phyloP scores from a whole-genome alignment of 805 yeast genomes.

The Barnettozyma populi region DNA sequence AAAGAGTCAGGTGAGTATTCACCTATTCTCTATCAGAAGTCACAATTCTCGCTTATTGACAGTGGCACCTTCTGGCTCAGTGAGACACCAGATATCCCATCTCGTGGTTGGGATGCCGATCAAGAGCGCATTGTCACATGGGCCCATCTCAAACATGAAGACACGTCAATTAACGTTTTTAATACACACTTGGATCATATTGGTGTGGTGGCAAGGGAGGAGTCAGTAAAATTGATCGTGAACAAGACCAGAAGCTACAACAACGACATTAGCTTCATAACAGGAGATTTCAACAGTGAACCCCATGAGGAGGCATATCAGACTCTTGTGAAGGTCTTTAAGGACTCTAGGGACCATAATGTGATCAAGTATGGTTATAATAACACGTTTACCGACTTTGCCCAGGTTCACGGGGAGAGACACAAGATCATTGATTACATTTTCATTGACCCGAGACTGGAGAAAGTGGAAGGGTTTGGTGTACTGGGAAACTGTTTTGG shows the following conservation, averaged over 20 bases:
- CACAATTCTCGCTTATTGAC: slow-evolving; percentile 34
- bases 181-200: slow-evolving; percentile 49
- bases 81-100: slow-evolving; percentile 48
- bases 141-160: slow-evolving; percentile 26
- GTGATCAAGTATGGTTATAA: slow-evolving; percentile 35
- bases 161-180: slow-evolving; percentile 26
- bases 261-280: slow-evolving; percentile 38
- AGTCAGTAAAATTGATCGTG: slow-evolving; percentile 40
- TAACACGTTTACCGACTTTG: slow-evolving; percentile 47
- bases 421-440: slow-evolving; percentile 29
- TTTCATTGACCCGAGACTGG: slow-evolving; percentile 18
- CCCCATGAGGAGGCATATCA: slow-evolving; percentile 39
- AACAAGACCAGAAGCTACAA: slow-evolving; percentile 29
- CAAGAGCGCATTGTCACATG: slow-evolving; percentile 34
- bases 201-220: slow-evolving; percentile 40
- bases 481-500: slow-evolving; percentile 34
- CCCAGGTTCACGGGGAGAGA: slow-evolving; percentile 20
- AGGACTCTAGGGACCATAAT: slow-evolving; percentile 30
- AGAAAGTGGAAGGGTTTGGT: slow-evolving; percentile 26
- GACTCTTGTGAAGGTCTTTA: slow-evolving; percentile 32
- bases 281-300: slow-evolving; percentile 54
- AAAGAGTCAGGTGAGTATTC: slow-evolving; percentile 42
- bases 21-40: slow-evolving; percentile 38
- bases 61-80: slow-evolving; percentile 49
- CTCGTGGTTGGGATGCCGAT: slow-evolving; percentile 47